A percentile compares a stretch with the other conserved stretches of the same genome.
Evolutionary conservation across 2,329 filamentous ascomycete species (phyloP).

Genomic region (Sporothrix mexicana): DNA sequence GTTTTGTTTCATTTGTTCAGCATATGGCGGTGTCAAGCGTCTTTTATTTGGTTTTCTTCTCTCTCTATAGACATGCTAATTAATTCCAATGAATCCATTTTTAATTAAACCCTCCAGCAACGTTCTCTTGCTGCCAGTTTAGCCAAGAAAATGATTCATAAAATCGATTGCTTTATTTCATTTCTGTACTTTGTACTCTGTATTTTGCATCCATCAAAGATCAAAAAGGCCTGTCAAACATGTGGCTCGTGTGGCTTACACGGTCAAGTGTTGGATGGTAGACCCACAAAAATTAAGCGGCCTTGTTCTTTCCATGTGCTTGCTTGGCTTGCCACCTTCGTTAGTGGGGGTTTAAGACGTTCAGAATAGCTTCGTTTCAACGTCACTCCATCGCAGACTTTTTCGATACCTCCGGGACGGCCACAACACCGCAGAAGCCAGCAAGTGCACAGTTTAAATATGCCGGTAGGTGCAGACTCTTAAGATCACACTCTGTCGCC

Average conservation of each 20-base stretch:
- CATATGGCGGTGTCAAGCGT: slow-evolving; percentile 18
- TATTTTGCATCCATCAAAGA: no score
- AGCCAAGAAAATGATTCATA: no score
- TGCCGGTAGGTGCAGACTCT: slow-evolving; percentile 31
- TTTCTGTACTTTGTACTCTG: not conserved
- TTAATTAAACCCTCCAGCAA: not conserved
- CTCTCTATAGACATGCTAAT: not conserved
- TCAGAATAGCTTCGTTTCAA: slow-evolving; percentile 29
- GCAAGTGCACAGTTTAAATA: not conserved
- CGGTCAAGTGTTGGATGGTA: not conserved
- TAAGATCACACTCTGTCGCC: no score
- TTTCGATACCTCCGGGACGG: not conserved
- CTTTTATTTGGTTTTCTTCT: not conserved
- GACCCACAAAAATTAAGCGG: slow-evolving; percentile 7
- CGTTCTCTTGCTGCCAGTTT: no score
- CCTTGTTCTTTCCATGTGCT: slow-evolving; percentile 4
- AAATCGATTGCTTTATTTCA: no score
- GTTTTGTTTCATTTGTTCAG: not conserved
- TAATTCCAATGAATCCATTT: not conserved
- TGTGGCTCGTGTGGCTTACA: not conserved
- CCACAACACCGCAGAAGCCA: not conserved
- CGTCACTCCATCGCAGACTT: not conserved
- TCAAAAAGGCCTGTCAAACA: not conserved
- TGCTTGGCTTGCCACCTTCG: not conserved
- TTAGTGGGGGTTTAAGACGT: not conserved